phyloP scores from a whole-genome alignment of 257 asterid genomes.

The Handroanthus guayacan region DNA sequence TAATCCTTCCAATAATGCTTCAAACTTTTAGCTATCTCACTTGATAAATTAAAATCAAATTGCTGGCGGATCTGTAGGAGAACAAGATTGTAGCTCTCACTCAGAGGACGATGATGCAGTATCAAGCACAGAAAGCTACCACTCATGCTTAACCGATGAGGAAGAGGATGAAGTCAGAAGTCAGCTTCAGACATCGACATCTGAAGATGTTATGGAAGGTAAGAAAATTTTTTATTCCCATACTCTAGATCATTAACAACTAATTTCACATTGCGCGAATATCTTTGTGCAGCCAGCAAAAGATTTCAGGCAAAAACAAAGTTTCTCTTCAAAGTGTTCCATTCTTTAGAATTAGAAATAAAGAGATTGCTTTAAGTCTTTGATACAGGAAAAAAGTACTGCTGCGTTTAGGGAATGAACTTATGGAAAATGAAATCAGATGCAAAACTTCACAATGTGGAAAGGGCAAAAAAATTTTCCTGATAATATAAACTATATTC shows the following conservation, averaged over 20 bases:
- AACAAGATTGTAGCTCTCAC: slow-evolving; percentile 32
- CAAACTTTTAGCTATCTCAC: slow-evolving; percentile 25
- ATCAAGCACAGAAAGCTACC: slow-evolving; percentile 44
- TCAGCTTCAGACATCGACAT: slow-evolving; percentile 26
- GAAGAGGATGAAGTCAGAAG: slow-evolving; percentile 36
- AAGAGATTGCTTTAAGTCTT: neutral
- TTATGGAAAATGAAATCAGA: neutral
- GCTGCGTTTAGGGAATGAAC: neutral
- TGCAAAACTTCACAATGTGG: neutral
- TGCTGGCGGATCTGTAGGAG: slow-evolving; percentile 33
- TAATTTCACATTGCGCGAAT: neutral
- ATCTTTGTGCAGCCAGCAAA: neutral
- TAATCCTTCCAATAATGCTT: slow-evolving; percentile 1
- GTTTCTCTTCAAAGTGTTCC: neutral
- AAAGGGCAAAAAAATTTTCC: neutral
- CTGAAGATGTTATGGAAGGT: slow-evolving; percentile 45
- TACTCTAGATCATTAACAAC: neutral
- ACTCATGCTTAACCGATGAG: slow-evolving; percentile 40
- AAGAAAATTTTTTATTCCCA: slow-evolving; percentile 1
- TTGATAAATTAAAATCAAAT: slow-evolving; percentile 10
- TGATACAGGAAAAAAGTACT: neutral
- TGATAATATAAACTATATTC: neutral
- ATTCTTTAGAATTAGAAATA: neutral
- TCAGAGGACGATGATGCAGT: slow-evolving; percentile 44
- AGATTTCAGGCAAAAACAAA: neutral